Evolutionary conservation across 2,329 filamentous ascomycete species (phyloP), one percentile per base, ranked within the genome.

Genomic region (Verticillium nonalfalfae): DNA sequence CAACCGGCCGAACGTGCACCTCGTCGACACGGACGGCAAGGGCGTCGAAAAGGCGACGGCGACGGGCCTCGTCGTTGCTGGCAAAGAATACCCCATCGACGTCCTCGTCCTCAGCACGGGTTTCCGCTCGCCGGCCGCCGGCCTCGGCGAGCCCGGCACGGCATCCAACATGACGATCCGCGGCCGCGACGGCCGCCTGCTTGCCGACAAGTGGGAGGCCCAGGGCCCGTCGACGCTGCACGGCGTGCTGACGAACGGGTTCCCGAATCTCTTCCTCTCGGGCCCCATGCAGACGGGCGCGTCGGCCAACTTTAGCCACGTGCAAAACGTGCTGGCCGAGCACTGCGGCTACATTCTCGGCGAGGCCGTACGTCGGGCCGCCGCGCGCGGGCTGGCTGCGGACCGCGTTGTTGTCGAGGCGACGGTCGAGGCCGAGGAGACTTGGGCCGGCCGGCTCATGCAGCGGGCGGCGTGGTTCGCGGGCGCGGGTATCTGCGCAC

Each of bases 1-100:
- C 78, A 90, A 90, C 71, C 69, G 68, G 35, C 71, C 77, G 0
- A 81, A 86, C 66, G 86, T 90, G 3, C 76, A 78, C 6, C 79
- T 90, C 0, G 75, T 89, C 15, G 84, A 89, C 68, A 88, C 85
- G 0, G 71, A 82, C 35, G 83, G 81, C 4, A 76, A 78, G 63
- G 83, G 85, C 7, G 70, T 85, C 2, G 74, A 79, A 3, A 63
- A 70, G 2, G 70, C 81, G 7, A 85, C 80, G 0, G 60, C 69
- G n/a, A 68, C 62, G 5, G 81, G 81, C 0, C 67, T 88, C 3
- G 71, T 84, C 0, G 78, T 77, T 4, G 76, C 74, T 54, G 80
- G 75, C 11, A 69, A 74, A 31, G 78, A 83, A 56, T 82, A 84
- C 65, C 72, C 77, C 1, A 64, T 81, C 10, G 74, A 87, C 62